Percentiles rank a stretch among this genome's conserved stretches.
phyloP scores from a whole-genome alignment of 176 grass and related monocot species.

The Elaeis guineensis region DNA sequence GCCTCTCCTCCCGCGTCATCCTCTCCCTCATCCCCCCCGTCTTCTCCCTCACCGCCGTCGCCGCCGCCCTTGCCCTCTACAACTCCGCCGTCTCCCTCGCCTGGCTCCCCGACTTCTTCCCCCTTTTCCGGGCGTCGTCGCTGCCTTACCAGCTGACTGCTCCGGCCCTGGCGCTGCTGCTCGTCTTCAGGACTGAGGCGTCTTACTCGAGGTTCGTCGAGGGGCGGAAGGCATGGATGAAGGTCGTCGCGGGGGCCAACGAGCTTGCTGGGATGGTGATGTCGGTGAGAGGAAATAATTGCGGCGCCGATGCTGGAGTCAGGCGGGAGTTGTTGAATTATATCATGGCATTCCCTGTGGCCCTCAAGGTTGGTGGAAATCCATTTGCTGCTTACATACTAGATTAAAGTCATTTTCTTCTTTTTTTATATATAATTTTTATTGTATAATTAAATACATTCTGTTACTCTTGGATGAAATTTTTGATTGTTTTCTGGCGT shows the following conservation, averaged over 20 bases:
- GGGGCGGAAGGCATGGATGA: conserved; percentile 78
- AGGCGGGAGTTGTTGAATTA: conserved; percentile 50
- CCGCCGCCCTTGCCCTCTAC: conserved; percentile 63
- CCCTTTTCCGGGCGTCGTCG: conserved; percentile 49
- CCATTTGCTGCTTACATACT: too few relatives aligned
- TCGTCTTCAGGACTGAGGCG: conserved; percentile 94
- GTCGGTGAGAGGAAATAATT: conserved; percentile 3
- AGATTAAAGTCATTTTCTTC: too few relatives aligned
- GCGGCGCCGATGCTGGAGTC: background rate
- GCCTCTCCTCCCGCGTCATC: conserved; percentile 76
- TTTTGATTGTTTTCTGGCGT: too few relatives aligned
- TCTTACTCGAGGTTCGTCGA: conserved; percentile 85
- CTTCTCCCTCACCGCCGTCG: conserved; percentile 60
- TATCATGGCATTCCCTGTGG: conserved; percentile 78
- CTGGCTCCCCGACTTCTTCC: conserved; percentile 38
- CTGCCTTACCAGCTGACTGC: conserved; percentile 84
- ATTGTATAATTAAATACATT: too few relatives aligned
- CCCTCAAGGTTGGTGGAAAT: conserved; percentile 57
- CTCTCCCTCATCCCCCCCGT: conserved; percentile 81
- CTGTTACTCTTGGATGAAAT: too few relatives aligned
- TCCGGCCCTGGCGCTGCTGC: conserved; percentile 74
- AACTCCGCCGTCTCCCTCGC: conserved; percentile 37
- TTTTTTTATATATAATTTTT: too few relatives aligned
- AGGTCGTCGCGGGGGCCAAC: conserved; percentile 41
- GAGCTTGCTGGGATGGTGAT: conserved; percentile 70